phyloP scores from a whole-genome alignment of 1,284 basidiomycete genomes.

The Naganishia cerealis region DNA sequence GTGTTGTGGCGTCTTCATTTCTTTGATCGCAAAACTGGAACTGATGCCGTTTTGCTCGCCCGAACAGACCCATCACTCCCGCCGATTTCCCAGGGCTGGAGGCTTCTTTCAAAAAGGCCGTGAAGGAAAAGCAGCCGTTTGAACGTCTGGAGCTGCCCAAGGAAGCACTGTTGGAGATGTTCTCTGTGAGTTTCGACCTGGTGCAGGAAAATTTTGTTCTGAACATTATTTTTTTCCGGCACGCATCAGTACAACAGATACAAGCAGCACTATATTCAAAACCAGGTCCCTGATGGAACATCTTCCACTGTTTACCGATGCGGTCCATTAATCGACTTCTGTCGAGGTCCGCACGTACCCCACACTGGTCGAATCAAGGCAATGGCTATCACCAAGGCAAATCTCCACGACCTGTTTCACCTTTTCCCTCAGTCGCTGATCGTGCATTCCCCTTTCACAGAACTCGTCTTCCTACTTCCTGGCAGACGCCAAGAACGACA shows the following conservation, averaged over 20 bases:
- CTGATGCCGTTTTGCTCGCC: constrained; percentile 55
- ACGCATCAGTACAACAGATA: constrained; percentile 90
- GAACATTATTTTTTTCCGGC: background rate
- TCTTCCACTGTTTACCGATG: constrained; percentile 98
- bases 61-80: constrained; percentile 66
- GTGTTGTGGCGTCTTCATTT: background rate
- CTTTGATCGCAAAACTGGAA: constrained; percentile 62
- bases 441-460: constrained; percentile 53
- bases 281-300: constrained; percentile 93
- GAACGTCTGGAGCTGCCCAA: constrained; percentile 91
- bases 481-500: constrained; percentile 89
- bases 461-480: constrained; percentile 99
- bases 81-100: constrained; percentile 87
- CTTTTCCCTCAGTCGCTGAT: background rate
- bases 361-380: constrained; percentile 98
- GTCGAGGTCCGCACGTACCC: constrained; percentile 94
- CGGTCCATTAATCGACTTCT: constrained; percentile 97
- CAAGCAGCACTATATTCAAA: constrained; percentile 93
- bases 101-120: constrained; percentile 78
- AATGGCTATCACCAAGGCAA: constrained; percentile 86
- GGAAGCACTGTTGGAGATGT: constrained; percentile 94
- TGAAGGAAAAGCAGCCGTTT: constrained; percentile 97
- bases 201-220: constrained; percentile 14
- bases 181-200: constrained; percentile 64
- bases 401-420: constrained; percentile 28